Base-by-base conservation (phyloP, 768 basidiomycete species). In the Pisolithus microcarpus region DNA sequence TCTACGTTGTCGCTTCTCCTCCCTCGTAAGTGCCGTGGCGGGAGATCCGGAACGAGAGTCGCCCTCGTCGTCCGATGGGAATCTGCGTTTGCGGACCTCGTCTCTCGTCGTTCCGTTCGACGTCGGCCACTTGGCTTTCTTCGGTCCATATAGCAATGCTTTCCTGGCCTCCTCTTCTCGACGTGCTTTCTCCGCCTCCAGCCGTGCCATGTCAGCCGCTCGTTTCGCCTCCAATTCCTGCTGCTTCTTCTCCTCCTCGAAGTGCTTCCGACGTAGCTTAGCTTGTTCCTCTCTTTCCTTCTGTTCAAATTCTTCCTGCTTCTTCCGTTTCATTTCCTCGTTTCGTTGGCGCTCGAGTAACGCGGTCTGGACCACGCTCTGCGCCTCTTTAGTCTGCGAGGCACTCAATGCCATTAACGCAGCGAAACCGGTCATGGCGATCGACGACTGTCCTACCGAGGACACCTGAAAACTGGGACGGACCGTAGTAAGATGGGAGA, bases 1-100 rank as follows among this genome's bases (percentile, higher is more conserved):
- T 62, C 80, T 81, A 48, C 80, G 74, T 61, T 81, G 75, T 16
- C 89, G 80, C 57, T 87, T 80, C 71, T 91, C 89, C 65, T 91
- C 85, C 45, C 89, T 77, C 7, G 89, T 91, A 43, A 87, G 75
- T 8, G 75, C 74, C 42, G 55, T 53, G 26, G 59, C 56, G 16
- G 60, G 60, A n/a, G 60, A 65, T 24, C 61, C 64, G 4, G 57
- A 48, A 55, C 70, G 69, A 24, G 70, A 70, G 42, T 72, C 21
- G 21, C 21, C 77, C 49, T 76, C 76, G 16, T 75, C 75, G 38
- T 67, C 72, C 7, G 61, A 67, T 8, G 63, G 66, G 19, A 66
- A 28, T 48, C 72, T 66, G 16, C 66, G 66, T 53, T 55, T 55
- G 11, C 73, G 72, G 16, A 69, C 60, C 26, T 70, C 72, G 15